phyloP scores from a whole-genome alignment of 1,139 yeast species.

The Nakaseomyces glabratus region DNA sequence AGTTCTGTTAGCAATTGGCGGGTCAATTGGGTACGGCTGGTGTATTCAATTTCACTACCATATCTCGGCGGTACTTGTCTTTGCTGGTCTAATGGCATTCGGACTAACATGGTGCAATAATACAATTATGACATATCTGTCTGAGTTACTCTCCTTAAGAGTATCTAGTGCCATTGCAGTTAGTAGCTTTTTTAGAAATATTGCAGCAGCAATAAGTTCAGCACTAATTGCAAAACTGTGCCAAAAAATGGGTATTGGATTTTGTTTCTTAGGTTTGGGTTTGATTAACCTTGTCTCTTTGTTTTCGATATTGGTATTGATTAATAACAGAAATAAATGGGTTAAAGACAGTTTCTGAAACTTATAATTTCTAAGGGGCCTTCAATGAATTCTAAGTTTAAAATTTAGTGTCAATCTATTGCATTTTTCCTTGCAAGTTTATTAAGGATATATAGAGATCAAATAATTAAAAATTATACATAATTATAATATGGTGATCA shows the following conservation, averaged over 20 bases:
- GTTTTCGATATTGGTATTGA: slow-evolving; percentile 18
- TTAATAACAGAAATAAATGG: slow-evolving; percentile 14
- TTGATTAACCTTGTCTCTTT: slow-evolving; percentile 33
- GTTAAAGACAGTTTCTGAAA: no score
- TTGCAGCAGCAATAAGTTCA: slow-evolving; percentile 50
- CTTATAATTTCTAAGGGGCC: no score
- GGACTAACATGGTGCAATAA: slow-evolving; percentile 55
- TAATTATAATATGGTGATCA: no score
- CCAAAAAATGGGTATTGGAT: slow-evolving; percentile 43
- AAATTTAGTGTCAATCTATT: no score
- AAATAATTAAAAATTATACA: no score
- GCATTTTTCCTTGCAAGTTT: no score
- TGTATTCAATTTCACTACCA: slow-evolving; percentile 38
- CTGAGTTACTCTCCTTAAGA: slow-evolving; percentile 44
- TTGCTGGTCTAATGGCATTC: slow-evolving; percentile 42
- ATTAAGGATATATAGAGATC: no score
- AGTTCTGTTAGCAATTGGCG: slow-evolving; percentile 37
- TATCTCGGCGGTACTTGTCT: slow-evolving; percentile 37
- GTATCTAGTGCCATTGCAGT: slow-evolving; percentile 51
- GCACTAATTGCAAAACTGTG: slow-evolving; percentile 38
- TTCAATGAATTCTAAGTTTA: no score
- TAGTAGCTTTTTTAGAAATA: slow-evolving; percentile 46
- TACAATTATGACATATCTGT: slow-evolving; percentile 47
- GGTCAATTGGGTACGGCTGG: slow-evolving; percentile 52
- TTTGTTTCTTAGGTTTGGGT: slow-evolving; percentile 53